Conservation (phyloP, 2,329 filamentous ascomycete species). For the Fusarium sp. region DNA sequence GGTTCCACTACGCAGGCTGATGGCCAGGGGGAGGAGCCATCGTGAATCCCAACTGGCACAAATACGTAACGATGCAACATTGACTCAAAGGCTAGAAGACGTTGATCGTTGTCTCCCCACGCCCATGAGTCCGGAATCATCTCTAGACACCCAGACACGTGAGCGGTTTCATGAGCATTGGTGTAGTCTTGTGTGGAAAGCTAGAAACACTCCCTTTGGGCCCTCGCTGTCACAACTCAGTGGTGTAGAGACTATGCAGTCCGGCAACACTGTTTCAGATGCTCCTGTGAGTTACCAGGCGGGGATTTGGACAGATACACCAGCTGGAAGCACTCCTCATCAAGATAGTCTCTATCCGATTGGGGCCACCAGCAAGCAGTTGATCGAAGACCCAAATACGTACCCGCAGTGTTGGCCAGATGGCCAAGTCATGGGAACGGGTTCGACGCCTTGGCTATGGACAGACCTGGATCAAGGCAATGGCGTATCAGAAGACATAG, state of each 20-base stretch:
- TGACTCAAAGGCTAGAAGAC: conserved; percentile 48
- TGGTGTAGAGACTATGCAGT: accelerated
- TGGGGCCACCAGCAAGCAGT: background rate
- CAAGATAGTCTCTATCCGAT: background rate
- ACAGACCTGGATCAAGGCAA: conserved; percentile 50
- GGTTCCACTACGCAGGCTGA: conserved; percentile 58
- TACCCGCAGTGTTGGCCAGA: conserved; percentile 6
- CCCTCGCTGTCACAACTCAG: no score
- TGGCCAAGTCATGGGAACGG: conserved; percentile 16
- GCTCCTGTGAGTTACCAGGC: background rate
- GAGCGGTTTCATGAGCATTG: conserved; percentile 32
- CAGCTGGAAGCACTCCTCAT: background rate
- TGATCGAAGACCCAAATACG: background rate
- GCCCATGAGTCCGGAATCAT: conserved; percentile 51
- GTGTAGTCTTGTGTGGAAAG: conserved; percentile 22
- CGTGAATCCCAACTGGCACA: conserved; percentile 54
- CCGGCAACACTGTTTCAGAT: background rate
- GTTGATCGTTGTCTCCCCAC: conserved; percentile 47
- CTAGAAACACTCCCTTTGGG: accelerated
- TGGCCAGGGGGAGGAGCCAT: conserved; percentile 56
- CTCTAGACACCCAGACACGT: background rate
- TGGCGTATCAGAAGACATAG: conserved; percentile 45
- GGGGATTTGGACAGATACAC: background rate
- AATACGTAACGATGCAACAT: conserved; percentile 48
- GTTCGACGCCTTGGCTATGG: conserved; percentile 54